phyloP scores from a whole-genome alignment of 495 filamentous ascomycete genomes.

The Immersiella caudata region DNA sequence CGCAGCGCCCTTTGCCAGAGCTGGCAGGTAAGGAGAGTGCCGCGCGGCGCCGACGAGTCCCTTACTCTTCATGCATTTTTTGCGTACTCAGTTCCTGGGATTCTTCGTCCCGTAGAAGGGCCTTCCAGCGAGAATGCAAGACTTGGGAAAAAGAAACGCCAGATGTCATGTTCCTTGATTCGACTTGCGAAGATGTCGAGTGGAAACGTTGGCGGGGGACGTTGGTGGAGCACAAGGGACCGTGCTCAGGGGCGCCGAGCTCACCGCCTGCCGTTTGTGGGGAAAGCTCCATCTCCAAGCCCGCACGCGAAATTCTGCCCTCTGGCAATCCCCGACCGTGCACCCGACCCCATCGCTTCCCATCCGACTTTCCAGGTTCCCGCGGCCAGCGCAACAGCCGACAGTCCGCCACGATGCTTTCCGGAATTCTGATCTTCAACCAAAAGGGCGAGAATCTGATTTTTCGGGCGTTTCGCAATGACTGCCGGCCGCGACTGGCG shows the following conservation, averaged over 20 bases:
- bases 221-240: background rate
- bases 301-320: background rate
- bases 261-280: background rate
- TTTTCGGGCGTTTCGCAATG: slow-evolving; percentile 96
- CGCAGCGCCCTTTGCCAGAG: no score
- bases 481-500: slow-evolving; percentile 93
- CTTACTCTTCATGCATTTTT: no score
- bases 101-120: no score
- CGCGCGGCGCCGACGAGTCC: no score
- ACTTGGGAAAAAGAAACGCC: no score
- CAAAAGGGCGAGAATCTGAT: slow-evolving; percentile 99
- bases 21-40: no score
- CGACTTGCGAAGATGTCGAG: no score
- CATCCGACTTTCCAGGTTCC: background rate
- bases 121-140: no score
- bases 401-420: slow-evolving; percentile 69
- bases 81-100: no score
- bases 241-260: background rate
- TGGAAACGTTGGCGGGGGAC: background rate
- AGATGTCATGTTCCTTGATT: no score
- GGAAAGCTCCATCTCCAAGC: background rate
- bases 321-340: background rate
- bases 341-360: background rate
- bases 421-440: slow-evolving; percentile 96
- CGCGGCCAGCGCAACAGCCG: background rate